phyloP scores from a whole-genome alignment of 2,329 filamentous ascomycete species.

The Tolypocladium album region DNA sequence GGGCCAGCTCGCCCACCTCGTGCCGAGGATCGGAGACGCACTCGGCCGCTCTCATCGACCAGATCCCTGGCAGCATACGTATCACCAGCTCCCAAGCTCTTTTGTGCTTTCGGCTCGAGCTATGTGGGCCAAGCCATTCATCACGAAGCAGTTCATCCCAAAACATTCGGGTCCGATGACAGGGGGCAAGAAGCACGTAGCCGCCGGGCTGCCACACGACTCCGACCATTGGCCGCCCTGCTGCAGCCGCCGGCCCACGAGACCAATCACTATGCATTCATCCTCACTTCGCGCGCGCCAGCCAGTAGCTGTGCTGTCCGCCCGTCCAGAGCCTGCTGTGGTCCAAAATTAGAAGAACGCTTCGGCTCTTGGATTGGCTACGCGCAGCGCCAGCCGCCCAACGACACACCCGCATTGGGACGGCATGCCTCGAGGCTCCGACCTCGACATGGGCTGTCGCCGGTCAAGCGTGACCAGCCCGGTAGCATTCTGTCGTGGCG shows the following conservation, averaged over 20 bases:
- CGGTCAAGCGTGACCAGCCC: neutral
- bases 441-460: neutral
- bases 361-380: slow-evolving; percentile 20
- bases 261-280: slow-evolving; percentile 5
- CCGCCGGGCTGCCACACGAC: slow-evolving; percentile 11
- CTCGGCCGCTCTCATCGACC: neutral
- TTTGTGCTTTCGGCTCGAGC: neutral
- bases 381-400: neutral
- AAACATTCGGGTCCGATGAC: neutral
- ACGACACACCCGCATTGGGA: neutral
- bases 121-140: neutral
- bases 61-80: neutral
- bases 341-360: slow-evolving; percentile 24
- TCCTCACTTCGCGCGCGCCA: slow-evolving; percentile 28
- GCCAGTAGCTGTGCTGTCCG: slow-evolving; percentile 15
- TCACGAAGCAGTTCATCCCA: neutral
- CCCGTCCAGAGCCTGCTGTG: slow-evolving; percentile 11
- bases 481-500: neutral
- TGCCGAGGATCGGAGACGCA: neutral
- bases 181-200: slow-evolving; percentile 12
- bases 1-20: neutral
- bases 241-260: slow-evolving; percentile 12
- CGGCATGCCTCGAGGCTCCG: neutral
- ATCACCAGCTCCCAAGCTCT: neutral
- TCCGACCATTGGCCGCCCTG: slow-evolving; percentile 10